A percentile compares a stretch with the other conserved stretches of the same genome.
phyloP scores from a whole-genome alignment of 768 basidiomycete species.

The Collybiopsis luxurians region DNA sequence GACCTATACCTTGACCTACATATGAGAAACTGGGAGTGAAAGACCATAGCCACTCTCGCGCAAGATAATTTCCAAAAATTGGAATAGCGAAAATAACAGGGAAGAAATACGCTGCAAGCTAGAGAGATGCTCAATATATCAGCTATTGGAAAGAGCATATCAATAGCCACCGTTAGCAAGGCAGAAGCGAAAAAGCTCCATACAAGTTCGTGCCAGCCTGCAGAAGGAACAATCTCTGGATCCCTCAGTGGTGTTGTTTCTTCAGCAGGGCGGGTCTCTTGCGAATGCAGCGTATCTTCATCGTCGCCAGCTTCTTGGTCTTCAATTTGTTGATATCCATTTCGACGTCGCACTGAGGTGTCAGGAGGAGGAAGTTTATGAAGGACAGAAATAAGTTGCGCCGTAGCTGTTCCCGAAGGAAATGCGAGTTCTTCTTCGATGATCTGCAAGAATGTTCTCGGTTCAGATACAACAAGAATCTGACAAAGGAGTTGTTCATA shows the following conservation, averaged over 20 bases:
- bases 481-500: conserved; percentile 32
- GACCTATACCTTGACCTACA: conserved; percentile 75
- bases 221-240: conserved; percentile 10
- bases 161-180: conserved; percentile 61
- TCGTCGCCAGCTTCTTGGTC: conserved; percentile 11
- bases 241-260: conserved; percentile 27
- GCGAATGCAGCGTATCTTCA: conserved; percentile 1
- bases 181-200: conserved; percentile 81
- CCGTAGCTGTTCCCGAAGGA: conserved; percentile 94
- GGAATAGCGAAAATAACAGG: conserved; percentile 88
- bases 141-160: background rate
- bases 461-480: background rate
- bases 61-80: conserved; percentile 78
- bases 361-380: conserved; percentile 74
- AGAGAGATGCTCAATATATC: conserved; percentile 9
- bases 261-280: background rate
- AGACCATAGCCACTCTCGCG: conserved; percentile 88
- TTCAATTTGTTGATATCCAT: conserved; percentile 41
- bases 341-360: conserved; percentile 49
- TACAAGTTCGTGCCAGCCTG: conserved; percentile 75
- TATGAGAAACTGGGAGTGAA: conserved; percentile 92
- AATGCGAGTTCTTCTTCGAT: conserved; percentile 93
- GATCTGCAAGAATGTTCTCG: conserved; percentile 48
- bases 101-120: conserved; percentile 89
- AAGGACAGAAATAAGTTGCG: conserved; percentile 89